Base-by-base conservation (phyloP, 768 basidiomycete species). In the Tricholoma sp. region DNA sequence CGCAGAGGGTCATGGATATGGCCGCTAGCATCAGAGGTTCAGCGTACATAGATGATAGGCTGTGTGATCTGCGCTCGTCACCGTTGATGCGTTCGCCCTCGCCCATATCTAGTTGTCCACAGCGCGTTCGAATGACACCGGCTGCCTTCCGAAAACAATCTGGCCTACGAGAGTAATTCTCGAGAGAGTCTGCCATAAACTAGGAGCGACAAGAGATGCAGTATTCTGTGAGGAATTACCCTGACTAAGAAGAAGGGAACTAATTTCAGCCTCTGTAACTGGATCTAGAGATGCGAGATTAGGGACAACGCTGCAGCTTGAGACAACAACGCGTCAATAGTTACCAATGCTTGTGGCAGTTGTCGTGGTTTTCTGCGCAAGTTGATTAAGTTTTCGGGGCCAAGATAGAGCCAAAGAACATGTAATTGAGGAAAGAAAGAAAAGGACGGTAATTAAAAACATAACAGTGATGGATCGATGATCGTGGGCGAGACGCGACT, bases 1-100 rank as follows among this genome's bases (percentile, higher is more conserved):
- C 89, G 67, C 89, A 91, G 39, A 91, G 73, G 2, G 89, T 91
- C 83, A 91, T 84, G 5, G 81, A 78, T 50, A 90, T 88, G 1
- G 89, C 86, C 63, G 82, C 89, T 90, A 55, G 19, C 37, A 4
- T 31, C 7, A 54, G 32, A 50, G n/a, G 19, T 34, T 47, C 16
- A 52, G 31, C 21, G 14, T 29, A 29, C 22, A 18, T 11, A 22
- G 41, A 12, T 6, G 14, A 16, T 11, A 50, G 21, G 18, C 11
- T 29, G 27, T 11, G n/a, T n/a, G 47, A 50, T 47, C 16, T 31
- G 47, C 9, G 9, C 19, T 5, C 39, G 27, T 66, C 47, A 86
- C 87, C 84, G 65, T 76, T 74, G n/a, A 89, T 76, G 54, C 86
- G 76, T 56, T 81, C 80, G 16, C 77, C 75, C 65, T 88, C 85